A percentile compares a stretch with the other conserved stretches of the same genome.
Conservation (phyloP, 202 grass and related monocot species). For the Sporobolus alterniflorus region DNA sequence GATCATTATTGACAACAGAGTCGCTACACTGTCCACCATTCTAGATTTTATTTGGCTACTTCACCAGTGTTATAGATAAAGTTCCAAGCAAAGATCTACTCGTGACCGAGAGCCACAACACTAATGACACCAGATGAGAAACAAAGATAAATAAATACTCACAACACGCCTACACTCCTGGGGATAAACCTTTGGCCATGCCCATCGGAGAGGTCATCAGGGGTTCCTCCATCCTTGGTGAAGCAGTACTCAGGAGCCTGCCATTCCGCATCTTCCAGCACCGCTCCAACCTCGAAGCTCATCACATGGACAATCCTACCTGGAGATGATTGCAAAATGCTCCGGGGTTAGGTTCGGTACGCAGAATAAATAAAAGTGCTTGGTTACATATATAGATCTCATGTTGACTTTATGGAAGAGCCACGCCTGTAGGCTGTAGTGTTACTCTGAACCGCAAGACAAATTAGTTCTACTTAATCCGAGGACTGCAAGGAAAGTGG, state of each 20-base stretch:
- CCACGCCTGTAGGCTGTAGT: not conserved
- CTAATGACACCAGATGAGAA: not conserved
- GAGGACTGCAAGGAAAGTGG: not conserved
- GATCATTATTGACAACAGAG: too few species aligned
- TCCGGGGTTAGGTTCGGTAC: not conserved
- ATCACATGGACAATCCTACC: constrained; percentile 54
- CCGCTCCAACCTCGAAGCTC: constrained; percentile 60
- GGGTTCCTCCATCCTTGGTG: not conserved
- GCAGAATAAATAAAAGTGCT: not conserved
- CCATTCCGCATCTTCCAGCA: constrained; percentile 68
- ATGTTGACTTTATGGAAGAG: not conserved
- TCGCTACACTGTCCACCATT: too few species aligned
- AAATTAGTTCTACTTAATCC: not conserved
- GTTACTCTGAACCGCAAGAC: not conserved
- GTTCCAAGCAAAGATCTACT: not conserved
- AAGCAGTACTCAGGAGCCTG: constrained; percentile 75
- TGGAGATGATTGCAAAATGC: not conserved
- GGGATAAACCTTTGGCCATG: not conserved
- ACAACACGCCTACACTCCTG: constrained; percentile 14
- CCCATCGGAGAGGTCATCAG: not conserved
- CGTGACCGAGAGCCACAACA: too few species aligned
- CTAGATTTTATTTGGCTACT: too few species aligned
- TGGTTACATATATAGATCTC: not conserved
- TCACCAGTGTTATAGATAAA: too few species aligned
- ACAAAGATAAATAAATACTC: not conserved